Evolutionary conservation across 495 filamentous ascomycete genomes (phyloP).

Genomic region (Aspergillus mulundensis): DNA sequence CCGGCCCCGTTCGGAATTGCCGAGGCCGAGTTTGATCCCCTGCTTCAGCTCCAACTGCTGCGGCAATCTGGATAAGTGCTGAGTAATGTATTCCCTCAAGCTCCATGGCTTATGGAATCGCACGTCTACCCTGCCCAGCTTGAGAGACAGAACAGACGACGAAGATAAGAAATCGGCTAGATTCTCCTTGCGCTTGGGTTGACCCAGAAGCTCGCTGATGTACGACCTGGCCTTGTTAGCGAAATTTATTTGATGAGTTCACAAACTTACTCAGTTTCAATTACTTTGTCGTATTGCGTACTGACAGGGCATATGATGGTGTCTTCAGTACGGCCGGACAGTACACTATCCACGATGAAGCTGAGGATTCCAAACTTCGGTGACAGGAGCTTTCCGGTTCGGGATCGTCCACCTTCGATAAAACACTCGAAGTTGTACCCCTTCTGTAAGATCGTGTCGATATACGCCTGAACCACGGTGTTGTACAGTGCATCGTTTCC

Average conservation of each 20-base stretch:
- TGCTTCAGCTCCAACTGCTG: slow-evolving; percentile 26
- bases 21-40: slow-evolving; percentile 39
- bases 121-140: slow-evolving; percentile 88
- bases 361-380: slow-evolving; percentile 96
- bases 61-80: slow-evolving; percentile 57
- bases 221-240: slow-evolving; percentile 56
- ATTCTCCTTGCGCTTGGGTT: slow-evolving; percentile 93
- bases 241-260: slow-evolving; percentile 3
- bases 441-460: slow-evolving; percentile 84
- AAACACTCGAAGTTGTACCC: slow-evolving; percentile 97
- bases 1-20: slow-evolving; percentile 49
- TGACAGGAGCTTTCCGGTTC: slow-evolving; percentile 88
- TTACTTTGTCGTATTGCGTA: slow-evolving; percentile 97
- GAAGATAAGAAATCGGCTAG: slow-evolving; percentile 81
- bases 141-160: slow-evolving; percentile 82
- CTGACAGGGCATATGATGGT: slow-evolving; percentile 91
- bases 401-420: slow-evolving; percentile 87
- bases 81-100: slow-evolving; percentile 69
- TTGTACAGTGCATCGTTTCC: slow-evolving; percentile 86
- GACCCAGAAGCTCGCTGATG: slow-evolving; percentile 86
- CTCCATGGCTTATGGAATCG: slow-evolving; percentile 96
- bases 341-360: slow-evolving; percentile 84
- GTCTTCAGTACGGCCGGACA: slow-evolving; percentile 85
- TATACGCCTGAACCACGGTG: slow-evolving; percentile 90
- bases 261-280: slow-evolving; percentile 80